phyloP scores from a whole-genome alignment of 2,329 filamentous ascomycete species.

The Pyrenophora tritici-repentis region DNA sequence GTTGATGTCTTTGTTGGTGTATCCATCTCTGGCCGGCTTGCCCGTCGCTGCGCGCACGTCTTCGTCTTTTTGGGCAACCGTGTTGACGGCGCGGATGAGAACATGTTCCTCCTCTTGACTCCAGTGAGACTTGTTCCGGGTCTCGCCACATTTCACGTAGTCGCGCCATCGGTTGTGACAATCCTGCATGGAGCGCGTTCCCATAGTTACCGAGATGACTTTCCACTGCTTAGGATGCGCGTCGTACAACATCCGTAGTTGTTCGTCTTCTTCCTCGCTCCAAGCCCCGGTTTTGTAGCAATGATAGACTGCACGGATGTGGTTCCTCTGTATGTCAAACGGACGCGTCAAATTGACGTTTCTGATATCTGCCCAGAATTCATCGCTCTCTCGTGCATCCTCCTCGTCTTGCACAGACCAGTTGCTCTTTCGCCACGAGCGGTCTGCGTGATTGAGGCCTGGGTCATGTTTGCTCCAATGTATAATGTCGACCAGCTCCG shows the following conservation, averaged over 20 bases:
- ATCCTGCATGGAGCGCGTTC: slow-evolving; percentile 69
- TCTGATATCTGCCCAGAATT: slow-evolving; percentile 42
- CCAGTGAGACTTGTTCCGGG: slow-evolving; percentile 63
- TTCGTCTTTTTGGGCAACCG: slow-evolving; percentile 57
- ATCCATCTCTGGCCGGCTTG: slow-evolving; percentile 35
- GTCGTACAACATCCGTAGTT: slow-evolving; percentile 56
- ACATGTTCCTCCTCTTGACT: slow-evolving; percentile 62
- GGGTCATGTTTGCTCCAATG: slow-evolving; percentile 17
- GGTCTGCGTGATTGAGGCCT: neutral
- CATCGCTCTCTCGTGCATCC: slow-evolving; percentile 17
- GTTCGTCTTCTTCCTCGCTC: slow-evolving; percentile 63
- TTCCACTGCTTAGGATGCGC: slow-evolving; percentile 64
- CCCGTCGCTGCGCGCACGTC: slow-evolving; percentile 23
- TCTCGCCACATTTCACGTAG: slow-evolving; percentile 64
- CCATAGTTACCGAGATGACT: slow-evolving; percentile 60
- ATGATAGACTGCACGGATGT: slow-evolving; percentile 67
- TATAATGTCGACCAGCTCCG: slow-evolving; percentile 28
- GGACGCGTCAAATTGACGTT: slow-evolving; percentile 41
- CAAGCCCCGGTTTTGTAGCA: slow-evolving; percentile 68
- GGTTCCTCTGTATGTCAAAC: slow-evolving; percentile 43
- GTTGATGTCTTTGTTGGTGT: slow-evolving; percentile 62
- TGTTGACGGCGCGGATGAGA: slow-evolving; percentile 59
- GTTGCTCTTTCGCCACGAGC: neutral
- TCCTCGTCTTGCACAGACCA: slow-evolving; percentile 3
- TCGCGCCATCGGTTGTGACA: slow-evolving; percentile 73